Base-by-base conservation (phyloP, 768 basidiomycete genomes). In the Tylopilus sp. region DNA sequence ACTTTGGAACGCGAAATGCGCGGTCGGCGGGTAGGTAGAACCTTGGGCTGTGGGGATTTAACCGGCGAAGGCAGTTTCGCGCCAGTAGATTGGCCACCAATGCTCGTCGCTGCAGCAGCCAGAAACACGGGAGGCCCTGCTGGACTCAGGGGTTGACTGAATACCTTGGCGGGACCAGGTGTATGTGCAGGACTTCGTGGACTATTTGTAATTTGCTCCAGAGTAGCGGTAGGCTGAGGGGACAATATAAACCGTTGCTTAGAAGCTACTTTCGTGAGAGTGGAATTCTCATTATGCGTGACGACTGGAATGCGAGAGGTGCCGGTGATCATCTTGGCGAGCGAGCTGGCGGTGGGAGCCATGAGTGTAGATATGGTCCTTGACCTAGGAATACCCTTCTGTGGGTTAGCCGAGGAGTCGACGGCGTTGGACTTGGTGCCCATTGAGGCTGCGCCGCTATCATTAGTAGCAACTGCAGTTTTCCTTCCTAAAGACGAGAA, bases 1-100 rank as follows among this genome's bases (percentile, higher is more conserved):
- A 91, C 86, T 54, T 83, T 85, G 23, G 87, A 88, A 35, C 90
- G 80, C 39, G 89, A 91, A 56, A 91, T 88, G 8, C 88, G 80
- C 4, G 89, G 89, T 63, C 82, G 84, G 50, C 86, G 79, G 9
- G 78, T 74, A 23, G 73, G 57, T 18, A 70, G 51, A 15, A 61
- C 55, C 51, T 70, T 72, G 5, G 62, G 48, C 66, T 69, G 15
- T 15, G 59, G 57, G 3, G 55, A 45, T 22, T 61, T 65, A 17
- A 39, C 30, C 25, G 47, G 33, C 8, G 55, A 26, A 2, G 28
- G 13, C 30, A 33, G 21, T 3, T 43, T 59, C 20, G 31, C 55
- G 28, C 41, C 13, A 17, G 25, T 20, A n/a, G 21, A 44, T 47
- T 21, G 53, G 20, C 50, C 50, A 43, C 63, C 48, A 8, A 72